These are phyloP conservation scores for Rhodotorula sp. DNA, from an alignment of 1,284 basidiomycete species.

Conservation along the genomic window DNA sequence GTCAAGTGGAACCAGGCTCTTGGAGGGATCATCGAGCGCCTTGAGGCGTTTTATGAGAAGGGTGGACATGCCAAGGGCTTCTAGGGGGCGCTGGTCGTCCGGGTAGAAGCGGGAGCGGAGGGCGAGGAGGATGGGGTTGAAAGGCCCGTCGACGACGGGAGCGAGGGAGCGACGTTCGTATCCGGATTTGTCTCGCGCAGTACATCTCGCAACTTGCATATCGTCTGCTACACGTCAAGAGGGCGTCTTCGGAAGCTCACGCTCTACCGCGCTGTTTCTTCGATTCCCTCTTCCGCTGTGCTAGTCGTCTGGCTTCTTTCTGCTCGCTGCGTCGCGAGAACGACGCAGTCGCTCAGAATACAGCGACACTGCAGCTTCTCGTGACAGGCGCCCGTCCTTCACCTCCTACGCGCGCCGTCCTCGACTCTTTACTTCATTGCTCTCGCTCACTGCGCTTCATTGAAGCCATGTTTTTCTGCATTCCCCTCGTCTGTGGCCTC, in stretches of 20 bases:
- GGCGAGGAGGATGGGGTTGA: too few relatives aligned
- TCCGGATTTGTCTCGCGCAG: too few relatives aligned
- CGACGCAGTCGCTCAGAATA: not conserved
- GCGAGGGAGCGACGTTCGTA: not conserved
- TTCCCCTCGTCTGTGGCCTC: slow-evolving; percentile 24
- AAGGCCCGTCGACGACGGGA: too few relatives aligned
- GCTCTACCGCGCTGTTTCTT: not conserved
- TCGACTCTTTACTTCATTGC: not conserved
- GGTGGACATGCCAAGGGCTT: slow-evolving; percentile 37
- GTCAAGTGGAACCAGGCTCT: slow-evolving; percentile 66
- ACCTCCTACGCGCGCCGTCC: too few relatives aligned
- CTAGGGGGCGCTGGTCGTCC: not conserved
- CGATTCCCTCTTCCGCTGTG: not conserved
- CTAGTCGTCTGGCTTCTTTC: not conserved
- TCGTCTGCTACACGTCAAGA: not conserved
- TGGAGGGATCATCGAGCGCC: slow-evolving; percentile 36
- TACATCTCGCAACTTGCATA: too few relatives aligned
- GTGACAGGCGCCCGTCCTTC: not conserved
- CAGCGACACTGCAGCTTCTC: too few relatives aligned
- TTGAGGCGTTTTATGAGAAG: slow-evolving; percentile 40
- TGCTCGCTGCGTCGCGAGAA: not conserved
- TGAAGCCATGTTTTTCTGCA: slow-evolving; percentile 21
- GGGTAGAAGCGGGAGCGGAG: too few relatives aligned
- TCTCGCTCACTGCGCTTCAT: not conserved
- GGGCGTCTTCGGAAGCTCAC: not conserved